phyloP scores from a whole-genome alignment of 2,329 filamentous ascomycete species.

The Phoma sp. region DNA sequence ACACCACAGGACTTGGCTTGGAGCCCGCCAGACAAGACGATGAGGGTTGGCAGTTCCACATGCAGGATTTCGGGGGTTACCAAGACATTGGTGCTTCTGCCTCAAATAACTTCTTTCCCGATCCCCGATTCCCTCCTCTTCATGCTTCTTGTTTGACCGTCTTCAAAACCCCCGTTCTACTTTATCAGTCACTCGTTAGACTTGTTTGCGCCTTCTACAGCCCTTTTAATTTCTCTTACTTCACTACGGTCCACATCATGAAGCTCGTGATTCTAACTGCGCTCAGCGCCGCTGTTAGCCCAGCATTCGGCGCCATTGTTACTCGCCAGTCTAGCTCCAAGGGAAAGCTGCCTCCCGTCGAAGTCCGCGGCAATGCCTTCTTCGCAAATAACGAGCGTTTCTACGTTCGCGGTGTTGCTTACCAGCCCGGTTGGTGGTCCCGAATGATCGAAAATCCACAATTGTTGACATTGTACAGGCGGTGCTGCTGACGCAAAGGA shows the following conservation, averaged over 20 bases:
- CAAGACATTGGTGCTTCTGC: slow-evolving; percentile 36
- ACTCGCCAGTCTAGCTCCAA: slow-evolving; percentile 30
- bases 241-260: slow-evolving; percentile 30
- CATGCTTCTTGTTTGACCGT: slow-evolving; percentile 38
- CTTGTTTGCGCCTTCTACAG: slow-evolving; percentile 30
- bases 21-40: slow-evolving; percentile 36
- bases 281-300: slow-evolving; percentile 34
- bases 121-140: slow-evolving; percentile 23
- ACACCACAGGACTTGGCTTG: slow-evolving; percentile 40
- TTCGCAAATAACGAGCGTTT: slow-evolving; percentile 65
- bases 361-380: slow-evolving; percentile 69
- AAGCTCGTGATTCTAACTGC: slow-evolving; percentile 38
- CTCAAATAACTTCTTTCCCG: slow-evolving; percentile 41
- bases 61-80: slow-evolving; percentile 30
- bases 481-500: slow-evolving; percentile 58
- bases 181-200: slow-evolving; percentile 48
- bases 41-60: slow-evolving; percentile 48
- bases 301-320: slow-evolving; percentile 32
- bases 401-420: slow-evolving; percentile 67
- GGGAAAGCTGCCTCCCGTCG: slow-evolving; percentile 58
- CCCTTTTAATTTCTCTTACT: slow-evolving; percentile 36
- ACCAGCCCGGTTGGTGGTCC: slow-evolving; percentile 62
- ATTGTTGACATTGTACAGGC: slow-evolving; percentile 43
- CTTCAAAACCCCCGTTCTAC: slow-evolving; percentile 25
- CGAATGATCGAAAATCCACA: slow-evolving; percentile 29